Percentiles rank a stretch among this genome's conserved stretches.
phyloP scores from a whole-genome alignment of 2,329 filamentous ascomycete genomes.

The Madurella fahalii region DNA sequence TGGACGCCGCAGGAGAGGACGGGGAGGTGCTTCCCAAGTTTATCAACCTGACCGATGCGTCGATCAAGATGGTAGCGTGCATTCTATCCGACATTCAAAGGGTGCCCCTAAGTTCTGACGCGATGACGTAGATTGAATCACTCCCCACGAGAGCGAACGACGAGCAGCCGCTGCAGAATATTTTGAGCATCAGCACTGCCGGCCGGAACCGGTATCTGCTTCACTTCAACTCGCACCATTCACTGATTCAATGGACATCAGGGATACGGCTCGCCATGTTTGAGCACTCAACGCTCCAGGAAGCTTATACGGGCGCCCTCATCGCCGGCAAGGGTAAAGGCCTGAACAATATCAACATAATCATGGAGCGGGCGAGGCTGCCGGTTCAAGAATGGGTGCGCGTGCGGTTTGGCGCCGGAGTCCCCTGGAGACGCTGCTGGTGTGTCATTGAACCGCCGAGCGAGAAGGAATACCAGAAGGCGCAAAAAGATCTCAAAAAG shows the following conservation, averaged over 20 bases:
- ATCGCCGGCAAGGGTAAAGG: slow-evolving; percentile 90
- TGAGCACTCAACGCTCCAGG: slow-evolving; percentile 87
- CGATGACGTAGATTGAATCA: slow-evolving; percentile 66
- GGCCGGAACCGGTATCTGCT: slow-evolving; percentile 92
- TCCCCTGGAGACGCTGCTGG: slow-evolving; percentile 95
- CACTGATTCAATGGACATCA: slow-evolving; percentile 91
- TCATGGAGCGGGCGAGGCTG: slow-evolving; percentile 76
- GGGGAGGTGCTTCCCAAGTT: slow-evolving; percentile 58
- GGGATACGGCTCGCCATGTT: slow-evolving; percentile 91
- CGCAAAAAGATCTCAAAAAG: slow-evolving; percentile 78
- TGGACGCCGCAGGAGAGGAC: slow-evolving; percentile 81
- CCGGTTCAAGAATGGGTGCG: slow-evolving; percentile 89
- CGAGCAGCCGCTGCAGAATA: slow-evolving; percentile 84
- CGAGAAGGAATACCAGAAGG: slow-evolving; percentile 83
- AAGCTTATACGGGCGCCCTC: slow-evolving; percentile 92
- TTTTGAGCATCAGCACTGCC: slow-evolving; percentile 91
- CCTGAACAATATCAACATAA: slow-evolving; percentile 83
- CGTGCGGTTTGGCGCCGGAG: slow-evolving; percentile 91
- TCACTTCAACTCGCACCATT: slow-evolving; percentile 93
- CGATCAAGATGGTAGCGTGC: slow-evolving; percentile 83
- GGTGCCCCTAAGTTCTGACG: neutral
- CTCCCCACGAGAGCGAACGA: slow-evolving; percentile 74
- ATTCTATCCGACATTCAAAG: neutral
- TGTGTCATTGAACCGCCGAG: slow-evolving; percentile 90
- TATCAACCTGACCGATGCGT: slow-evolving; percentile 95